phyloP scores from a whole-genome alignment of 2,329 filamentous ascomycete genomes.

The Trichoderma lentiforme region DNA sequence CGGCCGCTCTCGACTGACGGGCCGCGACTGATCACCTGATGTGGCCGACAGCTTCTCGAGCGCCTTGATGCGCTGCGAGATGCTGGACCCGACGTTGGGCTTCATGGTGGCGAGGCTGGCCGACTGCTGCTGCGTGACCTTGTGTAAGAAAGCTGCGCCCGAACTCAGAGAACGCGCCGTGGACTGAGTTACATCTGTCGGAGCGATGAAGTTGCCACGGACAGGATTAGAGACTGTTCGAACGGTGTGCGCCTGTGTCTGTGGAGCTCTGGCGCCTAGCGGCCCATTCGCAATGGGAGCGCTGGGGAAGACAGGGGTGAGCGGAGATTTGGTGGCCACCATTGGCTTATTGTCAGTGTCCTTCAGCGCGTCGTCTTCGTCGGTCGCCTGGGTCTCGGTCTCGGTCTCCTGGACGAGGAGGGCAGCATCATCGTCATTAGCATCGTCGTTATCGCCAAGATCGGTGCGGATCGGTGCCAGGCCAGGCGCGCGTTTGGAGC shows the following conservation, averaged over 20 bases:
- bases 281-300: slow-evolving; percentile 22
- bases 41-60: slow-evolving; percentile 70
- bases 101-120: slow-evolving; percentile 55
- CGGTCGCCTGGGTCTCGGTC: slow-evolving; percentile 62
- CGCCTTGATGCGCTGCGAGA: slow-evolving; percentile 91
- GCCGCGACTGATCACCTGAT: slow-evolving; percentile 26
- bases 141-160: slow-evolving; percentile 54
- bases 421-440: slow-evolving; percentile 70
- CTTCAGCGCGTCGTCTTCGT: slow-evolving; percentile 57
- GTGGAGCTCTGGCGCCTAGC: slow-evolving; percentile 12
- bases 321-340: slow-evolving; percentile 77
- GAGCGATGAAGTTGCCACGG: slow-evolving; percentile 43
- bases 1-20: slow-evolving; percentile 38
- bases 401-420: slow-evolving; percentile 67
- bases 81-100: slow-evolving; percentile 80
- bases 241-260: slow-evolving; percentile 30
- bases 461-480: slow-evolving; percentile 52
- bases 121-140: slow-evolving; percentile 49
- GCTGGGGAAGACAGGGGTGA: slow-evolving; percentile 58
- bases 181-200: slow-evolving; percentile 44
- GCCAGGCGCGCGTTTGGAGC: slow-evolving; percentile 33
- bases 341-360: slow-evolving; percentile 87
- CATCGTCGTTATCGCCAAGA: slow-evolving; percentile 28
- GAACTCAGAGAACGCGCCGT: slow-evolving; percentile 54
- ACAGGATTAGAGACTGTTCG: slow-evolving; percentile 49